Percentiles rank a stretch among this genome's conserved stretches.
These are phyloP conservation scores for Dactylella cylindrospora DNA, from an alignment of 2,329 filamentous ascomycete genomes.

Conservation along the genomic window DNA sequence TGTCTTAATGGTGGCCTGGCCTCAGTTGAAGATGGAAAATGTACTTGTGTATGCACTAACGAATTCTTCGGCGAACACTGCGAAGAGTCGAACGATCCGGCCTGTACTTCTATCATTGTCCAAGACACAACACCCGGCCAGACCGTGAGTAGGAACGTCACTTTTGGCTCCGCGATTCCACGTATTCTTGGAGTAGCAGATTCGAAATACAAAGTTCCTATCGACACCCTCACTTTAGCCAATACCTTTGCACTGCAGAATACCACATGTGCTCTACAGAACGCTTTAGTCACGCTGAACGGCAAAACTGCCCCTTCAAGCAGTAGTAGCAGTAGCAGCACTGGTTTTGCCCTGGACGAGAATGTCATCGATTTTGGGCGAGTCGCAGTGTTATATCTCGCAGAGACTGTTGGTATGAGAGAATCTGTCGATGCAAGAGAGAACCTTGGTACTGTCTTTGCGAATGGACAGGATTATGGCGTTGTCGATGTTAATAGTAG, in stretches of 20 bases:
- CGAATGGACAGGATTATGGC: constrained; percentile 27
- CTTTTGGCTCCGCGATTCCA: constrained; percentile 76
- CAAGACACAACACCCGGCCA: constrained; percentile 51
- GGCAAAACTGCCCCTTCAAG: constrained; percentile 52
- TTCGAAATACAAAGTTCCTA: constrained; percentile 71
- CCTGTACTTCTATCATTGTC: constrained; percentile 60
- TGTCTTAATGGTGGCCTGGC: constrained; percentile 52
- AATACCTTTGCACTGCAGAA: constrained; percentile 73
- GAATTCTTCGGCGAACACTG: constrained; percentile 74
- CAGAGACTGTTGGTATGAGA: constrained; percentile 53
- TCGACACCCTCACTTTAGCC: constrained; percentile 70
- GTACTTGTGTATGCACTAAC: constrained; percentile 84
- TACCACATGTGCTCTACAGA: constrained; percentile 80
- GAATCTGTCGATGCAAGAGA: constrained; percentile 28
- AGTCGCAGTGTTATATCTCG: constrained; percentile 63
- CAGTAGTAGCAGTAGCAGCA: constrained; percentile 35
- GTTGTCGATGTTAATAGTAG: constrained; percentile 9
- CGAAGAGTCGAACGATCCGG: constrained; percentile 56
- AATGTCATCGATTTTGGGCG: constrained; percentile 65
- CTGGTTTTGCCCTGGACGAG: constrained; percentile 55
- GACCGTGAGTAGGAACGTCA: constrained; percentile 64
- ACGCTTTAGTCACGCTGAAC: constrained; percentile 82
- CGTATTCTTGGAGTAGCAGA: constrained; percentile 67
- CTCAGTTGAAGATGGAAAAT: constrained; percentile 64
- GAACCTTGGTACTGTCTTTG: constrained; percentile 21